Percentiles rank a stretch among this genome's conserved stretches.
These are phyloP conservation scores for Nicotiana otophora DNA, from an alignment of 257 asterid species.

Conservation along the genomic window DNA sequence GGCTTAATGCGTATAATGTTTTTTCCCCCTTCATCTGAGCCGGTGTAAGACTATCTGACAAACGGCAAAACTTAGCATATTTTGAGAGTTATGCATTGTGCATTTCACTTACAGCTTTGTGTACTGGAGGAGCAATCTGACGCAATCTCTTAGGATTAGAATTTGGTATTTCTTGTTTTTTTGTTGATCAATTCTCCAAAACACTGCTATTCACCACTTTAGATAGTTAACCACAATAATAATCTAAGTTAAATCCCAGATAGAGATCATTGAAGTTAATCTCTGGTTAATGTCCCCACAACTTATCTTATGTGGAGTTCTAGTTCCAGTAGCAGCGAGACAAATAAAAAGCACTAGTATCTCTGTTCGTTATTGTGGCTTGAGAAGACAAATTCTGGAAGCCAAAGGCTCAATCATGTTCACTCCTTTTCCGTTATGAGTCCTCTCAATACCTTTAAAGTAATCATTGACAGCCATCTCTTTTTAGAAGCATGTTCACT, in stretches of 20 bases:
- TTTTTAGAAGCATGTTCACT: neutral
- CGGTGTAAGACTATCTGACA: neutral
- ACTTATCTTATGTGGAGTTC: neutral
- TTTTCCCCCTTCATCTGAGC: neutral
- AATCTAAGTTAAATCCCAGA: slow-evolving; percentile 4
- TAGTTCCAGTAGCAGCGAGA: neutral
- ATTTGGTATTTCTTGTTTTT: neutral
- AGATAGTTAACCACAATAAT: neutral
- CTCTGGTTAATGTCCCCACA: neutral
- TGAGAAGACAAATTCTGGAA: neutral
- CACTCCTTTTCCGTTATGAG: neutral
- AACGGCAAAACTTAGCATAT: neutral
- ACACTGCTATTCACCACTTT: neutral
- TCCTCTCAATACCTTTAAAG: neutral
- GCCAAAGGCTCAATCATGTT: neutral
- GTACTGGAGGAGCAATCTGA: neutral
- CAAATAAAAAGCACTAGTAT: neutral
- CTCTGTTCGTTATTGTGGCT: neutral
- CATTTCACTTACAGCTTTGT: neutral
- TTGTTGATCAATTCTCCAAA: neutral
- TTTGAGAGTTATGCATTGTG: neutral
- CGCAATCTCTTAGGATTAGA: neutral
- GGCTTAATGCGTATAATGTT: neutral
- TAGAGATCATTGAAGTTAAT: neutral
- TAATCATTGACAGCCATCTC: neutral